Evolutionary conservation across 805 yeast genomes (phyloP).

Genomic region (Wickerhamomyces bovis): DNA sequence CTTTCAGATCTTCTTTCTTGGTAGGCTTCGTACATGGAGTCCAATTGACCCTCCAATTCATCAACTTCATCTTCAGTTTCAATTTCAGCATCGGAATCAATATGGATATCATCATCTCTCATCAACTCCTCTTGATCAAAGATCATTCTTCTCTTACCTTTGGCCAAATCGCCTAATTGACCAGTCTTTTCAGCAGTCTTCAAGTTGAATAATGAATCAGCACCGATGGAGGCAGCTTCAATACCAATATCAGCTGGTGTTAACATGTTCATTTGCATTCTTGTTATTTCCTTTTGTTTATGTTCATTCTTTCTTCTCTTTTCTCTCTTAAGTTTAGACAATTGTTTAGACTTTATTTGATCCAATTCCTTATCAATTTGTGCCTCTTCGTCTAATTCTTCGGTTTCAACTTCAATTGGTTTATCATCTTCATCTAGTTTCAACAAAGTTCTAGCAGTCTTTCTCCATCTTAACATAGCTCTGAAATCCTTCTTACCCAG

Average conservation of each 20-base stretch:
- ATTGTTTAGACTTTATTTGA: conserved; percentile 64
- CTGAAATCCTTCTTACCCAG: conserved; percentile 93
- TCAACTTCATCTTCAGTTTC: conserved; percentile 49
- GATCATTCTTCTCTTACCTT: conserved; percentile 65
- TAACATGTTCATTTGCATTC: conserved; percentile 95
- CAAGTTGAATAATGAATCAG: conserved; percentile 75
- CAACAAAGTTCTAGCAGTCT: conserved; percentile 70
- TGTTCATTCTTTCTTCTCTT: conserved; percentile 75
- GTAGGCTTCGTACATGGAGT: conserved; percentile 70
- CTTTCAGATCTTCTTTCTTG: conserved; percentile 62
- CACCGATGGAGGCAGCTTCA: conserved; percentile 80
- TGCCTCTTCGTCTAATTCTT: conserved; percentile 79
- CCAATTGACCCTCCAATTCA: conserved; percentile 74
- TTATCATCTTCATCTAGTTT: conserved; percentile 57
- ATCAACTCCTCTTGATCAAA: conserved; percentile 50
- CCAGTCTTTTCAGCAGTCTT: conserved; percentile 88
- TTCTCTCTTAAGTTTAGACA: conserved; percentile 67
- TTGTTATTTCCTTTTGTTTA: conserved; percentile 79
- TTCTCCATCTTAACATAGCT: conserved; percentile 79
- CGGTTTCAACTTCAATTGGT: conserved; percentile 45
- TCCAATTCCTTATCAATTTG: conserved; percentile 81
- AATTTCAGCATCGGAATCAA: conserved; percentile 39
- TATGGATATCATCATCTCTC: conserved; percentile 50
- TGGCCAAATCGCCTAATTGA: conserved; percentile 60
- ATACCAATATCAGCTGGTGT: conserved; percentile 90